Evolutionary conservation across 768 basidiomycete genomes (phyloP).

Genomic region (Boletus rubescentipes): DNA sequence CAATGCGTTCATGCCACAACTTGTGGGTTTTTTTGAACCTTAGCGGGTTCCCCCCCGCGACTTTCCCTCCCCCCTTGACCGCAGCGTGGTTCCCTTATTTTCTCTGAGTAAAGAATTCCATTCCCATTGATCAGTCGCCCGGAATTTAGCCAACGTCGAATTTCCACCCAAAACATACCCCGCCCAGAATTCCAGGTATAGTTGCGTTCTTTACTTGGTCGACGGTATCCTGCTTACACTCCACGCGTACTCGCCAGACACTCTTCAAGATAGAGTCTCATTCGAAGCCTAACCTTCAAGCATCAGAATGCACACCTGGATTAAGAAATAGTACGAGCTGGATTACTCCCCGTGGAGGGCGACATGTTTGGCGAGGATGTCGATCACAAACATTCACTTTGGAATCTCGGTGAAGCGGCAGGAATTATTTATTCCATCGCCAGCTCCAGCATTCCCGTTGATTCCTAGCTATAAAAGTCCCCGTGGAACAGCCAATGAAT

Average conservation of each 20-base stretch:
- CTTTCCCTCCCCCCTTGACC: not conserved
- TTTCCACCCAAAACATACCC: no score
- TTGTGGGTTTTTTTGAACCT: not conserved
- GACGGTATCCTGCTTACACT: not conserved
- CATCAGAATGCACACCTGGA: not conserved
- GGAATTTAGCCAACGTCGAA: no score
- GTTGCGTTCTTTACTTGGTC: not conserved
- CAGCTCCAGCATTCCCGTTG: not conserved
- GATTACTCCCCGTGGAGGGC: not conserved
- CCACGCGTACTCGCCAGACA: not conserved
- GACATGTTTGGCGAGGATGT: not conserved
- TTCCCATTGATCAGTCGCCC: not conserved
- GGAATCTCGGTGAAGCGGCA: slow-evolving; percentile 8
- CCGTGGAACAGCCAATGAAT: not conserved
- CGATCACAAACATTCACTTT: not conserved
- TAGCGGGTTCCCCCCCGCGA: not conserved
- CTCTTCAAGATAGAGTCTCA: no score
- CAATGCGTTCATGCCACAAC: slow-evolving; percentile 12
- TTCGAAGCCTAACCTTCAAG: not conserved
- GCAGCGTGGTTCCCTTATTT: not conserved
- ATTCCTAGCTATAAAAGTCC: slow-evolving; percentile 17
- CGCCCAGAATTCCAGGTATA: not conserved
- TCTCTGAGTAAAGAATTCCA: not conserved
- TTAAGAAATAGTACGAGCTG: not conserved
- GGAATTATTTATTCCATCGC: not conserved